Conservation (phyloP, 2,329 filamentous ascomycete genomes). For the Colletotrichum graminicola region DNA sequence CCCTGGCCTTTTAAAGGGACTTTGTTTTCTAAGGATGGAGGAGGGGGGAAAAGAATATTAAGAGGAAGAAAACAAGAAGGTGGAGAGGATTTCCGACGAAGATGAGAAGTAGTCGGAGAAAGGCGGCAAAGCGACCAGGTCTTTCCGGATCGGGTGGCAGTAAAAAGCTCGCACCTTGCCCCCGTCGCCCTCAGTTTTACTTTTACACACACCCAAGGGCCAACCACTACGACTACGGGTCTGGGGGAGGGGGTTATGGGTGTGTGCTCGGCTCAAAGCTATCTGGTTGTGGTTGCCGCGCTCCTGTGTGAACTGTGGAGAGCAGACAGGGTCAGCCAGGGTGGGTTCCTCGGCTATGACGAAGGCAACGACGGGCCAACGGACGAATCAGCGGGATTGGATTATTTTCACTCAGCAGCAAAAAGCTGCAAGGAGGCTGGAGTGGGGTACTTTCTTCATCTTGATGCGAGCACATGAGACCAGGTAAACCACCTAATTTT, state of each 20-base stretch:
- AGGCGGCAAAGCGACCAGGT: constrained; percentile 26
- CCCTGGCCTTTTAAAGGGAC: constrained; percentile 37
- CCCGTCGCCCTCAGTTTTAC: neutral
- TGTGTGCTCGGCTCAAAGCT: constrained; percentile 35
- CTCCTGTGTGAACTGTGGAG: constrained; percentile 35
- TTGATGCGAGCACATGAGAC: neutral
- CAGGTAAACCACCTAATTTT: neutral
- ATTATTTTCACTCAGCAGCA: constrained; percentile 43
- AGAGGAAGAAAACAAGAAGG: constrained; percentile 39
- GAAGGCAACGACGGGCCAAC: constrained; percentile 42
- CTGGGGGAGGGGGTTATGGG: constrained; percentile 9
- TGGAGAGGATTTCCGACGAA: constrained; percentile 48
- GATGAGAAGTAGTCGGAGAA: constrained; percentile 39
- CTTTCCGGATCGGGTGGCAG: constrained; percentile 35
- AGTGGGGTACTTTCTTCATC: constrained; percentile 25
- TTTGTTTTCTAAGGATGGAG: constrained; percentile 39
- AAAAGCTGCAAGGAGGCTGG: constrained; percentile 30
- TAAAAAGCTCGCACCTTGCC: constrained; percentile 30
- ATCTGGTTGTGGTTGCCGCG: constrained; percentile 31
- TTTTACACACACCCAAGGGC: neutral
- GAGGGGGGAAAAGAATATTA: constrained; percentile 46
- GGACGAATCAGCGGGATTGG: constrained; percentile 39
- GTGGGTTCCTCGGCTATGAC: constrained; percentile 44
- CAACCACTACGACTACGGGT: constrained; percentile 1
- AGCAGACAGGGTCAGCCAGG: constrained; percentile 27